phyloP scores from a whole-genome alignment of 352 stramenopile species.

The Phytophthora cryptogea region DNA sequence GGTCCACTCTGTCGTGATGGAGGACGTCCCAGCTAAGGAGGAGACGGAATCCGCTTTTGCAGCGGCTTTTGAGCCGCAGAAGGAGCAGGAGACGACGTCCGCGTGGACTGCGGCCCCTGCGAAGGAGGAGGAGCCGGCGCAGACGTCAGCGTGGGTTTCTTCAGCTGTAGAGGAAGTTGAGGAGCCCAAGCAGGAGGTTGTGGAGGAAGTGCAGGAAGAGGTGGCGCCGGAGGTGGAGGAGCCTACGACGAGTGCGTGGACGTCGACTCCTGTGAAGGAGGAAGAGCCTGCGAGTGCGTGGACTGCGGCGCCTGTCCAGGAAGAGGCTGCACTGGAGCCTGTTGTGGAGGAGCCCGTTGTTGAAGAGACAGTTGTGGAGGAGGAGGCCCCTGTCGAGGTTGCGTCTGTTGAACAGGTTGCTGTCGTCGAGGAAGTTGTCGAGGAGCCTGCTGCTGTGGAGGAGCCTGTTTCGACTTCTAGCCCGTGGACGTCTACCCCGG shows the following conservation, averaged over 20 bases:
- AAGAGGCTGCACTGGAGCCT: conserved; percentile 5
- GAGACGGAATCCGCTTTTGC: conserved; percentile 14
- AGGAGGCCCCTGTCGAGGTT: conserved; percentile 8
- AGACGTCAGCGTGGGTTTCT: conserved; percentile 23
- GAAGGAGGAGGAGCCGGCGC: conserved; percentile 9
- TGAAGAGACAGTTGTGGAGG: conserved; percentile 14
- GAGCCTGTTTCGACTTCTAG: conserved; percentile 15
- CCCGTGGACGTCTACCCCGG: conserved; percentile 13
- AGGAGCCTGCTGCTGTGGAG: conserved; percentile 17
- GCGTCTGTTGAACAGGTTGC: conserved; percentile 2
- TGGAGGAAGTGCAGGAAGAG: conserved; percentile 9
- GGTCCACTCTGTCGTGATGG: conserved; percentile 30
- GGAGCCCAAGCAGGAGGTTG: conserved; percentile 15
- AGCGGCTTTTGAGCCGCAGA: conserved; percentile 23
- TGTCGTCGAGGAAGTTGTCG: conserved; percentile 3
- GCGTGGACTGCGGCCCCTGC: conserved; percentile 18
- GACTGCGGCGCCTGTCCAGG: conserved; percentile 7
- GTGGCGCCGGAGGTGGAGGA: conserved; percentile 10
- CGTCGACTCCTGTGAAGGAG: conserved; percentile 12
- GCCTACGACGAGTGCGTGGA: conserved; percentile 1
- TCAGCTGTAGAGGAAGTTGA: conserved; percentile 9
- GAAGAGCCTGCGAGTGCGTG: conserved; percentile 9
- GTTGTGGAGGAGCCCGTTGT: conserved; percentile 9
- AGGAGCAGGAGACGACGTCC: conserved; percentile 17
- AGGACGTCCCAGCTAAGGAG: conserved; percentile 25